A percentile compares a stretch with the other conserved stretches of the same genome.
phyloP scores from a whole-genome alignment of 129 eudicot species.

The Gnaphalium uliginosum region DNA sequence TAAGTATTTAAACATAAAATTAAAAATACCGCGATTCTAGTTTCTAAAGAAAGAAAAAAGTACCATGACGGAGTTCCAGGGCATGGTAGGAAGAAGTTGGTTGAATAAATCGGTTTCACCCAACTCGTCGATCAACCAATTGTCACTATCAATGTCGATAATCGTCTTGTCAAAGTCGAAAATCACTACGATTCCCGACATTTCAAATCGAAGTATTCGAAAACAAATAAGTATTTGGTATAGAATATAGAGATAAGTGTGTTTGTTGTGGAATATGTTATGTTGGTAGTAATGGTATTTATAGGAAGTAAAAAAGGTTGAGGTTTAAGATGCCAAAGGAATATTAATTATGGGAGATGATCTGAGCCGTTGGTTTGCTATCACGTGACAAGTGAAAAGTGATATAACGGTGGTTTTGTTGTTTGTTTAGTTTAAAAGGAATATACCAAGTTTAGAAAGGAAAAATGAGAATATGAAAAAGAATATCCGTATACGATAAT shows the following conservation, averaged over 20 bases:
- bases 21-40: too few species aligned
- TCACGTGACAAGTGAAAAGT: slow-evolving; percentile 25
- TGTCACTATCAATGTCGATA: slow-evolving; percentile 78
- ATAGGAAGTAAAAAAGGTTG: slow-evolving; percentile 33
- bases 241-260: not conserved
- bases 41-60: not conserved
- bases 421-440: slow-evolving; percentile 3
- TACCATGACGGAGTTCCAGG: slow-evolving; percentile 90
- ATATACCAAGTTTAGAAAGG: slow-evolving; percentile 23
- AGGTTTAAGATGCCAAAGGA: slow-evolving; percentile 46
- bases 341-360: slow-evolving; percentile 34
- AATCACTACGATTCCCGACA: slow-evolving; percentile 66
- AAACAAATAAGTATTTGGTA: slow-evolving; percentile 12
- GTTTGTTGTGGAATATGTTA: slow-evolving; percentile 14
- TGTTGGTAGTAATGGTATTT: slow-evolving; percentile 16
- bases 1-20: too few species aligned
- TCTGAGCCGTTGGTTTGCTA: slow-evolving; percentile 22
- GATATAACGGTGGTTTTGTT: slow-evolving; percentile 2
- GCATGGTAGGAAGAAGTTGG: slow-evolving; percentile 78
- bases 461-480: slow-evolving; percentile 21
- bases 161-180: slow-evolving; percentile 92
- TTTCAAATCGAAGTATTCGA: slow-evolving; percentile 10
- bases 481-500: slow-evolving; percentile 32
- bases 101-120: slow-evolving; percentile 43
- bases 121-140: slow-evolving; percentile 71